These are phyloP conservation scores for Aurantiochytrium sp. DNA, from an alignment of 108 stramenopile genomes.

Conservation along the genomic window DNA sequence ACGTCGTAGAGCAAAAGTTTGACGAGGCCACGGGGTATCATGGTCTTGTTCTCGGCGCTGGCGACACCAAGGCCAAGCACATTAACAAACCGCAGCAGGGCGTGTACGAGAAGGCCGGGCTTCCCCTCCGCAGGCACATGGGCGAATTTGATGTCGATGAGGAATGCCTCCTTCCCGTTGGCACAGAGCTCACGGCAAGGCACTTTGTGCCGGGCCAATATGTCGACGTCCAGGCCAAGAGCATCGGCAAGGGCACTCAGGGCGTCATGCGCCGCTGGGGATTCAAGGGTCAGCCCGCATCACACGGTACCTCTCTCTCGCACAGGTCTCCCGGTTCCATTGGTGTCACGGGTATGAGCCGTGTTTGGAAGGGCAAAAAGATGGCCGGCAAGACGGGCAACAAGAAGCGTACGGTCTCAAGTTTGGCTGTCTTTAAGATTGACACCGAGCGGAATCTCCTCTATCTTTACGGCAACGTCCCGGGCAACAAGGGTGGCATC, in stretches of 20 bases:
- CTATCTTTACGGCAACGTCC: slow-evolving; percentile 78
- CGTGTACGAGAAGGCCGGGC: slow-evolving; percentile 30
- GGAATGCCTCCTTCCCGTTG: slow-evolving; percentile 66
- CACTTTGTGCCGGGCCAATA: slow-evolving; percentile 97
- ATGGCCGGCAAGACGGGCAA: slow-evolving; percentile 96
- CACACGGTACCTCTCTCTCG: slow-evolving; percentile 81
- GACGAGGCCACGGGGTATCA: slow-evolving; percentile 73
- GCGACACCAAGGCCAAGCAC: slow-evolving; percentile 80
- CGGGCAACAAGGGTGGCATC: slow-evolving; percentile 82
- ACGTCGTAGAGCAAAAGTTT: slow-evolving; percentile 41
- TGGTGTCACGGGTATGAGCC: slow-evolving; percentile 78
- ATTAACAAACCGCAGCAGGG: slow-evolving; percentile 52
- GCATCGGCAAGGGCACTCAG: slow-evolving; percentile 93
- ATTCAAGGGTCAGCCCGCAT: slow-evolving; percentile 83
- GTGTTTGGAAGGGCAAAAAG: slow-evolving; percentile 96
- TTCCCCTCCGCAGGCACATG: not conserved
- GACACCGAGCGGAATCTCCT: slow-evolving; percentile 82
- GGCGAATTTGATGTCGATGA: slow-evolving; percentile 46
- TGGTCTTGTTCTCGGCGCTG: slow-evolving; percentile 82
- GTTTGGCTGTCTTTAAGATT: slow-evolving; percentile 75
- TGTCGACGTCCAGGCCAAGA: slow-evolving; percentile 78
- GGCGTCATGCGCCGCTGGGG: slow-evolving; percentile 95
- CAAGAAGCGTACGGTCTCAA: slow-evolving; percentile 73
- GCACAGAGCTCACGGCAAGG: slow-evolving; percentile 71
- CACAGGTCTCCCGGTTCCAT: slow-evolving; percentile 82